Base-by-base conservation (phyloP, 176 grass and related monocot species). In the Oryza nivara region DNA sequence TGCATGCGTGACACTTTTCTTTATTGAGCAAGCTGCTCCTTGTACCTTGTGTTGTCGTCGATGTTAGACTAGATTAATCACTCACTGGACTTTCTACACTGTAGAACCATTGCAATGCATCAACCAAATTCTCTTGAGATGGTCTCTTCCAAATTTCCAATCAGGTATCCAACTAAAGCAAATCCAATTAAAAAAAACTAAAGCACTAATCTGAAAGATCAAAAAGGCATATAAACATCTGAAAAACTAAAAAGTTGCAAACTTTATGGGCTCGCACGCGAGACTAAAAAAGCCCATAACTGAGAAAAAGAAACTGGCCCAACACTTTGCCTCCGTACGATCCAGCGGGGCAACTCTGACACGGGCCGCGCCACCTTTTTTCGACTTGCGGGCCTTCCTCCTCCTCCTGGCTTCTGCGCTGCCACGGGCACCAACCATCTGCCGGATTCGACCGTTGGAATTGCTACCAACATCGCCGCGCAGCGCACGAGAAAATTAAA, bases 381-480 rank as follows among this genome's bases (percentile, higher is more conserved):
- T 69, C 1, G 84, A 64, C 79, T 69, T 52, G 40, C 43, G 84
- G 28, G 41, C 49, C 66, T 58, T 2, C 26, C 23, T 16, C 66
- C 46, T 2, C 20, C 23, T 16, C 8, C 28, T 25, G 67, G 6
- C 61, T 11, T 9, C 40, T 25, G 34, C 34, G 34, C 34, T 34
- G 67, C 14, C 61, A 35, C 65, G 22, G 43, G 28, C 76, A 71
- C 67, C 77, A 45, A 73, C 61, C 47, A 11, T 47, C 74, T 7
- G 25, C 26, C 64, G 11, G 11, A 87, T 84, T 51, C 49, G 88
- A 90, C 91, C 91, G 91, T 93, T 93, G 85, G 88, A 41, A 26
- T 4, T 9, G 71, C 65, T 47, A 7, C 20, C 47, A 32, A 22
- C 74, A 74, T 58, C 82, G 67, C 64, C 11, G 10, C 72, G 19